Base-by-base conservation (phyloP, 192 early-diverging fungal genomes). In the Kickxella alabastrina region DNA sequence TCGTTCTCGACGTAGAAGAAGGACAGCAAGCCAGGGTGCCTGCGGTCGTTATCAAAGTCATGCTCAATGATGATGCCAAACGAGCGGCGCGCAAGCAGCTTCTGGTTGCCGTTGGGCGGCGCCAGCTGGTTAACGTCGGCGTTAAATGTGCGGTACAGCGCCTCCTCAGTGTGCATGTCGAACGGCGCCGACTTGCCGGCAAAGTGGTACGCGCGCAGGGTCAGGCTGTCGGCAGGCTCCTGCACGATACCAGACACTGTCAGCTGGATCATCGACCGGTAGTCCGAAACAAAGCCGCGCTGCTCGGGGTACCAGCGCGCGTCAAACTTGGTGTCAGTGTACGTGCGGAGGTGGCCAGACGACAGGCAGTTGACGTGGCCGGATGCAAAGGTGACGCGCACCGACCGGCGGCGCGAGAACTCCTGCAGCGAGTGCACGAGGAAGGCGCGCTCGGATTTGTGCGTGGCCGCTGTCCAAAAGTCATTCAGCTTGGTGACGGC, bases 301-400 rank as follows among this genome's bases (percentile, higher is more conserved):
- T 67, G 79, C 59, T 81, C 75, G 0, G 71, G 71, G 35, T 62
- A 62, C 51, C 34, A 39, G 10, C 66, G 65, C 44, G 65, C 56
- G 32, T 76, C 73, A 26, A 54, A 61, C 47, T 61, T 57, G 49
- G 44, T 34, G 34, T 68, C 62, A n/a, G 52, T 61, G 51, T 61
- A 68, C 9, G 79, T 71, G 26, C 81, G 75, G 57, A 87, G 44
- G 26, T 82, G 79, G 45, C 82, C 80, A 21, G 80, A 80, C 47
- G 77, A 82, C 43, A 85, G 74, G 59, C 82, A 81, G 61, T 83
- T 82, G 53, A 88, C 91, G 65, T 93, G 89, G 6, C 91, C 91
- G 24, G 83, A 83, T 12, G 88, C 67, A 64, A 92, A 87, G 6
- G 88, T 85, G 14, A 91, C 81, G 25, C 91, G 86, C 39, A 86